Conservation (phyloP, 225 moss, liverwort and hornwort genomes). For the Polytrichum commune region DNA sequence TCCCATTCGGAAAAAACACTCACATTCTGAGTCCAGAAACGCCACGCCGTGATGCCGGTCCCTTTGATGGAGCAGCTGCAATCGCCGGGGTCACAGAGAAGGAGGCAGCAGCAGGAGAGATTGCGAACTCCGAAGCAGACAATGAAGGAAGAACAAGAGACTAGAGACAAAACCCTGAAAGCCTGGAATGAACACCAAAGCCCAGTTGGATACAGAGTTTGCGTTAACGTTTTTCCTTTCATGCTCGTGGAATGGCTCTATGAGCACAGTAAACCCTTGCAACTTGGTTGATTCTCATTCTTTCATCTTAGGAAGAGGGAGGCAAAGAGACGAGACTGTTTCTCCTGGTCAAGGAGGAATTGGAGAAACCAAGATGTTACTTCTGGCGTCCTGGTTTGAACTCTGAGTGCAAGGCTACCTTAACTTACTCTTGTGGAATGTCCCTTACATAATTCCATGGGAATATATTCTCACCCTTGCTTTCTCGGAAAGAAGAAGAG, state of each 20-base stretch:
- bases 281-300: neutral
- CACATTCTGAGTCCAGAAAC: constrained; percentile 47
- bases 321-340: neutral
- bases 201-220: neutral
- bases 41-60: constrained; percentile 37
- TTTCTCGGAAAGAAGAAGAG: too few relatives aligned
- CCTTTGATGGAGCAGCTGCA: neutral
- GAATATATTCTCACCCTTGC: too few relatives aligned
- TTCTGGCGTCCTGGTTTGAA: neutral
- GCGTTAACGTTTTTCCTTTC: neutral
- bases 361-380: neutral
- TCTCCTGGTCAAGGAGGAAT: neutral
- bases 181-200: too few relatives aligned
- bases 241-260: neutral
- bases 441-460: too few relatives aligned
- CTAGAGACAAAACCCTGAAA: too few relatives aligned
- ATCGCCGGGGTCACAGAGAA: too few relatives aligned
- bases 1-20: neutral
- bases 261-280: neutral
- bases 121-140: too few relatives aligned
- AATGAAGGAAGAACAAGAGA: too few relatives aligned
- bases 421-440: too few relatives aligned
- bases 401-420: too few relatives aligned
- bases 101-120: too few relatives aligned
- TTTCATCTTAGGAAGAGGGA: neutral